Base-by-base conservation (phyloP, 192 early-diverging fungal genomes). In the Coemansia sp. region DNA sequence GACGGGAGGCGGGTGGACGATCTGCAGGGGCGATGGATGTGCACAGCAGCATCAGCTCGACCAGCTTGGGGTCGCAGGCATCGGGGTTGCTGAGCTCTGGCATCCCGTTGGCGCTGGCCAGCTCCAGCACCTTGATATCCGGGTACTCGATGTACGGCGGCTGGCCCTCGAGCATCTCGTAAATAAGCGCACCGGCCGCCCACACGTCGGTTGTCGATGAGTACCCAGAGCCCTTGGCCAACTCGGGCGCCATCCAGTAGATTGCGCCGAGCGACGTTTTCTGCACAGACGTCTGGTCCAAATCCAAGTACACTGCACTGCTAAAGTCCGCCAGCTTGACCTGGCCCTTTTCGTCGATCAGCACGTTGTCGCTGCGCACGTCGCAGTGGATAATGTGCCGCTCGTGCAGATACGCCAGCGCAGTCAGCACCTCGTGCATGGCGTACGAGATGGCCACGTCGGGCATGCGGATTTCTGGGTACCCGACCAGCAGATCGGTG, bases 311-410 rank as follows among this genome's bases (percentile, higher is more conserved):
- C 62, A 77, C 79, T 12, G 78, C 83, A 56, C 67, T 77, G 66
- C 76, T 76, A 59, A 85, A 82, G 45, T 85, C 80, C 0, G 84
- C 86, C 68, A 91, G 84, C 72, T 90, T 92, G 40, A 90, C 87
- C 63, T 85, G 79, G 18, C 90, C 90, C 13, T 78, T 68, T 51
- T 76, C 67, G 58, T 74, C 75, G 31, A 85, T 74, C 45, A 85
- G 67, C 31, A 85, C 65, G 40, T 85, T 82, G 81, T 85, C 84
- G 64, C 80, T 82, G 58, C 80, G 76, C 48, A 85, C 67, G 42
- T 85, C 84, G 56, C 84, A 77, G 67, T 85, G 84, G 39, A 84
- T 49, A 35, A 79, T 79, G 29, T 71, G 67, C 20, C 75, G 69
- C 59, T 72, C 70, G 57, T 84, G 82, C 64, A 84, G 46, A 55